Evolutionary conservation across 306 rosid genomes (phyloP).

Genomic region (Ormosia emarginata): DNA sequence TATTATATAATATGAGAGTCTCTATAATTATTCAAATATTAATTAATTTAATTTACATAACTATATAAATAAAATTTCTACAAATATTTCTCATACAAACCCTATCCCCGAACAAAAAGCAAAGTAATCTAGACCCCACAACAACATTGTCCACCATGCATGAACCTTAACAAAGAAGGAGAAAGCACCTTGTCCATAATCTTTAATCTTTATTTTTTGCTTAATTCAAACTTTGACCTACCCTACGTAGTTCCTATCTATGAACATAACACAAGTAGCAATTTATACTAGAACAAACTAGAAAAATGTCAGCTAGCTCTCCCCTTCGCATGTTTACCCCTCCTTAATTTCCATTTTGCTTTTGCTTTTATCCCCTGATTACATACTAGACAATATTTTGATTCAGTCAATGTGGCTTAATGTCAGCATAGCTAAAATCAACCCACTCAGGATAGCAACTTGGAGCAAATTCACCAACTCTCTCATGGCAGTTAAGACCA

Average conservation of each 20-base stretch:
- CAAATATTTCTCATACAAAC: too few relatives aligned
- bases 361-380: not conserved
- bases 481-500: conserved; percentile 34
- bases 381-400: conserved; percentile 22
- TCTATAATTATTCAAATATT: too few relatives aligned
- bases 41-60: too few relatives aligned
- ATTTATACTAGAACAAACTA: not conserved
- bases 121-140: conserved; percentile 31
- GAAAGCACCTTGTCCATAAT: not conserved
- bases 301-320: conserved; percentile 9
- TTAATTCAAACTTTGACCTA: conserved; percentile 16
- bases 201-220: not conserved
- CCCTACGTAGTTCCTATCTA: not conserved
- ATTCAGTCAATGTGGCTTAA: conserved; percentile 31
- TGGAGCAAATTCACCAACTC: conserved; percentile 33
- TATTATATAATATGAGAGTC: too few relatives aligned
- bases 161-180: not conserved
- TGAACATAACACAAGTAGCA: not conserved
- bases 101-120: not conserved
- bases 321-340: not conserved
- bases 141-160: conserved; percentile 9
- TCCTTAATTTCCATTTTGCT: not conserved
- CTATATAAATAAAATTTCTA: too few relatives aligned
- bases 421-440: conserved; percentile 43
- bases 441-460: conserved; percentile 34